Conservation (phyloP, 345 rosid genomes). For the Linum trigynum region DNA sequence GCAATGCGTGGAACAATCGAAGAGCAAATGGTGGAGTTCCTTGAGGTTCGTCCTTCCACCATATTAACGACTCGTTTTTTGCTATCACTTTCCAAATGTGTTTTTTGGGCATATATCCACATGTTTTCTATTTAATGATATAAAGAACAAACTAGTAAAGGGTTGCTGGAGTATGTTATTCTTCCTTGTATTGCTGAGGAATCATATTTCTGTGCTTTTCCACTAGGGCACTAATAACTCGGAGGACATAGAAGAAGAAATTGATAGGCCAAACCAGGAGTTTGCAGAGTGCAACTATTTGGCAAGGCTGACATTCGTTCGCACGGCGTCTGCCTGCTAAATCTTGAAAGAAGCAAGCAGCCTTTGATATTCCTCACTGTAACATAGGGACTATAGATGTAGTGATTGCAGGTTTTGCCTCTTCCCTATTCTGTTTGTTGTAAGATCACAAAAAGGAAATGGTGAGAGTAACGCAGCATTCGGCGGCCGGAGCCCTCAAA, state of each 20-base stretch:
- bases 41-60: slow-evolving; percentile 39
- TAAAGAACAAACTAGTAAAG: too few species aligned
- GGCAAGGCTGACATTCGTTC: slow-evolving; percentile 55
- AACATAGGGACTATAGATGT: too few species aligned
- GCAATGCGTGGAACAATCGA: slow-evolving; percentile 90
- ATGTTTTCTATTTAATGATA: too few species aligned
- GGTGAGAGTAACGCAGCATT: too few species aligned
- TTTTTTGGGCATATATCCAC: too few species aligned
- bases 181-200: not conserved
- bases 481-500: not conserved
- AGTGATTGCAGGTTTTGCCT: too few species aligned
- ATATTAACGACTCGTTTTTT: too few species aligned
- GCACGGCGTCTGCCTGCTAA: slow-evolving; percentile 21
- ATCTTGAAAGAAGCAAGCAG: slow-evolving; percentile 9
- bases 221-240: slow-evolving; percentile 38
- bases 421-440: too few species aligned
- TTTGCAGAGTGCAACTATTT: slow-evolving; percentile 81
- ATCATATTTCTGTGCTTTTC: not conserved
- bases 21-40: slow-evolving; percentile 80
- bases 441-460: too few species aligned
- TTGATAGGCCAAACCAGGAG: slow-evolving; percentile 29
- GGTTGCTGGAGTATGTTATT: not conserved
- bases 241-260: slow-evolving; percentile 44
- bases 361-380: not conserved
- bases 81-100: too few species aligned